These are phyloP conservation scores for Trypethelium eluteriae DNA, from an alignment of 495 filamentous ascomycete species.

Conservation along the genomic window DNA sequence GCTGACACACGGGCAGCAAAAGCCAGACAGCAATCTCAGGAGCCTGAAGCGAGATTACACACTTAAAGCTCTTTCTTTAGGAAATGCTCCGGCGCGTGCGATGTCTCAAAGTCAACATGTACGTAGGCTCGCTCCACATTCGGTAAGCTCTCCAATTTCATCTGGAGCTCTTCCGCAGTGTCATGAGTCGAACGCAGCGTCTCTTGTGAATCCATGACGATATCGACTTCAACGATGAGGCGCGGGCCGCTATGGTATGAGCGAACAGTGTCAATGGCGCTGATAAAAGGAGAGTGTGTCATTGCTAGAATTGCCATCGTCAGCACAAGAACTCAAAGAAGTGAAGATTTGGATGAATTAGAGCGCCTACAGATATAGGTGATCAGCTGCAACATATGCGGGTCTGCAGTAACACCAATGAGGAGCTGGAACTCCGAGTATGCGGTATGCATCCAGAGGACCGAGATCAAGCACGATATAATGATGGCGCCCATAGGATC, in stretches of 20 bases:
- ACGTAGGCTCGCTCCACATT: slow-evolving; percentile 93
- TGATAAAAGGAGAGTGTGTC: slow-evolving; percentile 77
- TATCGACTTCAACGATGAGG: slow-evolving; percentile 53
- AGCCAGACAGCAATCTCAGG: too few species aligned
- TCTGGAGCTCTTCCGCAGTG: slow-evolving; percentile 87
- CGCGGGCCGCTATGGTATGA: slow-evolving; percentile 87
- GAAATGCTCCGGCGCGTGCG: slow-evolving; percentile 71
- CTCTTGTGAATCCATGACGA: slow-evolving; percentile 35
- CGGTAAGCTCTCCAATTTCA: slow-evolving; percentile 85
- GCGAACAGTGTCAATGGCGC: slow-evolving; percentile 85
- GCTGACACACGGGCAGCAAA: too few species aligned
- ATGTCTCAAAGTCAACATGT: slow-evolving; percentile 95
- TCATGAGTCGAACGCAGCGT: slow-evolving; percentile 76
- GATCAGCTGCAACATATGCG: slow-evolving; percentile 83
- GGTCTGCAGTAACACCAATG: slow-evolving; percentile 78
- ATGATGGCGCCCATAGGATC: slow-evolving; percentile 88
- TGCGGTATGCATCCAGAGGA: slow-evolving; percentile 75
- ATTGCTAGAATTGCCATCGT: slow-evolving; percentile 44
- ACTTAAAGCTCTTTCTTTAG: slow-evolving; percentile 38
- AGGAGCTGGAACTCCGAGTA: slow-evolving; percentile 85
- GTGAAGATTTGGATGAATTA: slow-evolving; percentile 1
- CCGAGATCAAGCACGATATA: slow-evolving; percentile 65
- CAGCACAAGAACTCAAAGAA: background rate
- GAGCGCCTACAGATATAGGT: slow-evolving; percentile 74
- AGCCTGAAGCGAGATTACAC: too few species aligned